Evolutionary conservation across 352 stramenopile genomes (phyloP), one percentile per base, ranked within the genome.

Genomic region (Thalassiosira gravida): DNA sequence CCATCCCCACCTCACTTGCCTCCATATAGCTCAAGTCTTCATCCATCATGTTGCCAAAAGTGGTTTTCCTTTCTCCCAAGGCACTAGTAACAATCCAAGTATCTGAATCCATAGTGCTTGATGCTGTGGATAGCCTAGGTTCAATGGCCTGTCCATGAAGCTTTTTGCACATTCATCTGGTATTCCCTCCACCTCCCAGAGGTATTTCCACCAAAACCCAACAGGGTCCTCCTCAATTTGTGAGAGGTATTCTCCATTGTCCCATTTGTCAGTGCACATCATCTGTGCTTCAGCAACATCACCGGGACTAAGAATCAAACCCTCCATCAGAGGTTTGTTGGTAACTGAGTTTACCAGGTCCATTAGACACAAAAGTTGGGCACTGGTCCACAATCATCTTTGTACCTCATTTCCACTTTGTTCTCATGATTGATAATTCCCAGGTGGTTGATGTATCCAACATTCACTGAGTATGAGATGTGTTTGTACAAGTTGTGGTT

Each of bases 71-170:
- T 1, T 3, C 20, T 16, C 18, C 46, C 16, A 30, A 5, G 8
- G 6, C n/a, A 29, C 14, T 3, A 6, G 16, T 55, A 3, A 55
- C 46, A 9, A 29, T 20, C 46, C 46, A 55, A 13, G 46, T 55
- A 6, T 25, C n/a, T 13, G 14, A n/a, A 29, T 55, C 14, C 3
- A 55, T 13, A 29, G 46, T 55, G 29, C n/a, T 30, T 29, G 25
- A 5, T 14, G 1, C 5, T 1, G 46, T 20, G 1, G 5, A 5
- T 3, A 25, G 5, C 46, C 46, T 25, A 11, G 46, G n/a, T 20
- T 29, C 46, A 6, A 55, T 55, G 6, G 6, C n/a, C 46, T 55
- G 29, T 55, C 46, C 46, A 55, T 55, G n/a, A 55, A 29, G 20
- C 46, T 55, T 13, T 29, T 55, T 3, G 20, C 46, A 13, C 46